A percentile compares a stretch with the other conserved stretches of the same genome.
Evolutionary conservation across 352 stramenopile species (phyloP).

Genomic region (Plasmopara viticola): DNA sequence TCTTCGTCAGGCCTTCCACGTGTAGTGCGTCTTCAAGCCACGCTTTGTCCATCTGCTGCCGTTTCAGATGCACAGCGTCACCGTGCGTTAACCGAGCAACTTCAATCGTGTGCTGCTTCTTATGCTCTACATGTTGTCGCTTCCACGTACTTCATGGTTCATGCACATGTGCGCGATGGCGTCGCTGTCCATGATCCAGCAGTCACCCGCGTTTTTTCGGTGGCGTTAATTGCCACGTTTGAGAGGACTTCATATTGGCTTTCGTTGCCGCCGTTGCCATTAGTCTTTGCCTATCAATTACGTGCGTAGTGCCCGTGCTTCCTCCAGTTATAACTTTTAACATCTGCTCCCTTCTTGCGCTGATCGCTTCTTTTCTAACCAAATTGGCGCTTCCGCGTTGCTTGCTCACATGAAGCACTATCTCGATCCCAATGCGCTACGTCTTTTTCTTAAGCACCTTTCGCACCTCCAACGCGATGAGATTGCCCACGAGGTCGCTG

Average conservation of each 20-base stretch:
- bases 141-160: too few relatives aligned
- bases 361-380: too few relatives aligned
- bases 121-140: neutral
- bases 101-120: neutral
- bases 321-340: too few relatives aligned
- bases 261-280: too few relatives aligned
- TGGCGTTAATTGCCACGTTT: neutral
- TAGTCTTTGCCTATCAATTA: too few relatives aligned
- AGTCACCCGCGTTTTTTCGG: neutral
- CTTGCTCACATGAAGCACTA: too few relatives aligned
- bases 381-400: too few relatives aligned
- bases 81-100: neutral
- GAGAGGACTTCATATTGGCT: neutral
- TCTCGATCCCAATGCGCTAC: too few relatives aligned
- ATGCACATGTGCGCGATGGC: neutral
- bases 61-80: neutral
- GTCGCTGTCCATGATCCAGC: neutral
- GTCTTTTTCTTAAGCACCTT: too few relatives aligned
- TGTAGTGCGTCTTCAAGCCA: neutral
- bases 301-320: too few relatives aligned
- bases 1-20: neutral
- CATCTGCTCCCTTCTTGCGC: too few relatives aligned
- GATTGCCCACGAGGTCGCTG: neutral
- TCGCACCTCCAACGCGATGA: neutral
- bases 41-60: neutral